Evolutionary conservation across 441 rosid species (phyloP).

Genomic region (Theobroma grandiflorum): DNA sequence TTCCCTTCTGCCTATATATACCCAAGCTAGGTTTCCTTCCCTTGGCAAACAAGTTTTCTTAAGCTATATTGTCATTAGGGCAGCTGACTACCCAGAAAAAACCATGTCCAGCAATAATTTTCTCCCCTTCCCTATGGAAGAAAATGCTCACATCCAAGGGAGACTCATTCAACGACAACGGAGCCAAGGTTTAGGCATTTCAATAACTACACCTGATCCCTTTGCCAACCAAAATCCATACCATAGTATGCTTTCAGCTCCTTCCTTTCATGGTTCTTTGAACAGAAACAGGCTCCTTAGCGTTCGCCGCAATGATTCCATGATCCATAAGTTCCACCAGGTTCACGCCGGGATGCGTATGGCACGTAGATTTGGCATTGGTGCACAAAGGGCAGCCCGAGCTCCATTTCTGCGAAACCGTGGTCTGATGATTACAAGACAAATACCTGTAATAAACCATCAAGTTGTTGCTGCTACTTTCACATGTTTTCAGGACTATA

Average conservation of each 20-base stretch:
- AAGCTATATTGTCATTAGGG: background rate
- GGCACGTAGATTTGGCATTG: background rate
- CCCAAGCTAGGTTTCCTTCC: background rate
- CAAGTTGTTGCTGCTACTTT: background rate
- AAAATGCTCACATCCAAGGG: background rate
- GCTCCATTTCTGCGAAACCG: background rate
- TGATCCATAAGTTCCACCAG: background rate
- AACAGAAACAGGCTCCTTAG: background rate
- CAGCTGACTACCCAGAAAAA: background rate
- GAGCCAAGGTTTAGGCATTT: background rate
- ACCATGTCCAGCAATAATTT: background rate
- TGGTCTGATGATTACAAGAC: background rate
- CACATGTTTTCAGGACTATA: background rate
- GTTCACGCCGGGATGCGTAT: background rate
- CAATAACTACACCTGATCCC: background rate
- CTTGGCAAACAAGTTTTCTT: background rate
- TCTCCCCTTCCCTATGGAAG: background rate
- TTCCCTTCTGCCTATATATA: background rate
- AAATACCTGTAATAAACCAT: background rate
- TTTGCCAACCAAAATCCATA: background rate
- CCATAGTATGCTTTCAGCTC: background rate
- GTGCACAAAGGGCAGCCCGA: background rate
- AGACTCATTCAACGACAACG: background rate
- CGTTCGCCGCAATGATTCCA: background rate
- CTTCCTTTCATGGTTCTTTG: background rate